A percentile compares a stretch with the other conserved stretches of the same genome.
These are phyloP conservation scores for Cutaneotrichosporon cavernicola DNA, from an alignment of 1,284 basidiomycete genomes.

Conservation along the genomic window DNA sequence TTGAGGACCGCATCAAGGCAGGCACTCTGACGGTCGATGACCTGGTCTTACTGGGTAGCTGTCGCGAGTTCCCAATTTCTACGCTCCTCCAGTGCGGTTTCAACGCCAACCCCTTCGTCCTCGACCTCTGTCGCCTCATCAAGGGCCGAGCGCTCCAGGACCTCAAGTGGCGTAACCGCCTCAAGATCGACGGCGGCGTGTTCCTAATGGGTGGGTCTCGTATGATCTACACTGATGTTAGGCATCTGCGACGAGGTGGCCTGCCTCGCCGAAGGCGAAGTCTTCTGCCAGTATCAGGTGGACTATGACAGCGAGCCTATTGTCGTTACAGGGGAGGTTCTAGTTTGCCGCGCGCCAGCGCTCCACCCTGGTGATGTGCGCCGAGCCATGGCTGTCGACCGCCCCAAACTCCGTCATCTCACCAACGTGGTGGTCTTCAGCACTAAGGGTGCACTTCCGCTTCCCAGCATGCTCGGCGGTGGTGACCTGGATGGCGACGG, in stretches of 20 bases:
- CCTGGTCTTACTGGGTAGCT: slow-evolving; percentile 25
- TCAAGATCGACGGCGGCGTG: slow-evolving; percentile 42
- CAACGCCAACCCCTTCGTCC: slow-evolving; percentile 43
- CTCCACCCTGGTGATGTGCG: slow-evolving; percentile 49
- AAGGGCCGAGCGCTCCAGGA: slow-evolving; percentile 48
- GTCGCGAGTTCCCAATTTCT: slow-evolving; percentile 46
- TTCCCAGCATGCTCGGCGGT: slow-evolving; percentile 52
- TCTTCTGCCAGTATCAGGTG: slow-evolving; percentile 52
- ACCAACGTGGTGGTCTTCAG: slow-evolving; percentile 53
- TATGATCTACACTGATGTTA: slow-evolving; percentile 14
- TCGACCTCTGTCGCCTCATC: slow-evolving; percentile 45
- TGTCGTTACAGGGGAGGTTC: slow-evolving; percentile 40
- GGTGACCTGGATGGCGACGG: slow-evolving; percentile 53
- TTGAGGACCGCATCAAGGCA: slow-evolving; percentile 32
- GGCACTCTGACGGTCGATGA: slow-evolving; percentile 31
- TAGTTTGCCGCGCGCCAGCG: slow-evolving; percentile 52
- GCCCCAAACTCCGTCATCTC: slow-evolving; percentile 44
- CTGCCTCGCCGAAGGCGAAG: slow-evolving; percentile 42
- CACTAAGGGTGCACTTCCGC: slow-evolving; percentile 42
- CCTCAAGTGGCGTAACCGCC: slow-evolving; percentile 51
- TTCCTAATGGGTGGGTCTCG: slow-evolving; percentile 45
- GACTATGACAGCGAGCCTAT: slow-evolving; percentile 29
- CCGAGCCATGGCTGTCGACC: slow-evolving; percentile 43
- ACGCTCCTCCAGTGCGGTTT: slow-evolving; percentile 45
- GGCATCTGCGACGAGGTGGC: slow-evolving; percentile 50